phyloP scores from a whole-genome alignment of 805 yeast genomes.

The Ogataea saltuana region DNA sequence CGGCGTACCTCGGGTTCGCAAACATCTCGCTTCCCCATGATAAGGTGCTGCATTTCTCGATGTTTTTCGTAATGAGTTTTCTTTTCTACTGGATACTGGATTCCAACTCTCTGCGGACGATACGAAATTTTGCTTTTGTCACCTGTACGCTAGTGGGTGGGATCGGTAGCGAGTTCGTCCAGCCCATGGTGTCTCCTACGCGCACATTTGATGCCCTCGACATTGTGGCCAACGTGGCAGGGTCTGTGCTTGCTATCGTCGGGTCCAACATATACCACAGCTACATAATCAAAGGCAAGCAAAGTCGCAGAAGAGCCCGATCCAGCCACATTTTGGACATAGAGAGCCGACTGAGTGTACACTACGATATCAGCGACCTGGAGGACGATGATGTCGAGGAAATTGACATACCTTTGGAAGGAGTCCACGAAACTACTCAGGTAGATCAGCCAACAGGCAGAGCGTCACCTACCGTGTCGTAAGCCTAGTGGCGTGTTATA shows the following conservation, averaged over 20 bases:
- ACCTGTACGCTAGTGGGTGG: slow-evolving; percentile 47
- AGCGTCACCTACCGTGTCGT: too few relatives aligned
- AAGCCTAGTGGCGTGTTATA: too few relatives aligned
- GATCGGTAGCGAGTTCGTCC: slow-evolving; percentile 50
- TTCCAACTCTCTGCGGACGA: slow-evolving; percentile 33
- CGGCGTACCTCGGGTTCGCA: slow-evolving; percentile 52
- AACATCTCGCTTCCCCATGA: slow-evolving; percentile 48
- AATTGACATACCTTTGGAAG: slow-evolving; percentile 17
- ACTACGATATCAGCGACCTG: slow-evolving; percentile 19
- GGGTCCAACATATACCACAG: slow-evolving; percentile 23
- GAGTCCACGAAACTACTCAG: background rate
- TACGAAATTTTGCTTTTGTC: slow-evolving; percentile 38
- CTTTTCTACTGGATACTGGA: slow-evolving; percentile 51
- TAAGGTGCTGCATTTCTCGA: slow-evolving; percentile 47
- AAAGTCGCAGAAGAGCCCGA: slow-evolving; percentile 12
- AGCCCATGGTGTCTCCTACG: slow-evolving; percentile 43
- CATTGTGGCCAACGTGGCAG: slow-evolving; percentile 30
- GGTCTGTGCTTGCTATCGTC: slow-evolving; percentile 29
- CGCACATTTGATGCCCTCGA: slow-evolving; percentile 45
- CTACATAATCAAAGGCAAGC: slow-evolving; percentile 10
- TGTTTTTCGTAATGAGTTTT: slow-evolving; percentile 46
- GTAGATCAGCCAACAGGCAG: background rate
- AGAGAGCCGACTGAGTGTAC: slow-evolving; percentile 18
- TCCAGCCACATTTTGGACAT: slow-evolving; percentile 10
- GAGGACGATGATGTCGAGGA: slow-evolving; percentile 20